Evolutionary conservation across 129 eudicot genomes (phyloP), one percentile per base, ranked within the genome.

Genomic region (Flaveria linearis): DNA sequence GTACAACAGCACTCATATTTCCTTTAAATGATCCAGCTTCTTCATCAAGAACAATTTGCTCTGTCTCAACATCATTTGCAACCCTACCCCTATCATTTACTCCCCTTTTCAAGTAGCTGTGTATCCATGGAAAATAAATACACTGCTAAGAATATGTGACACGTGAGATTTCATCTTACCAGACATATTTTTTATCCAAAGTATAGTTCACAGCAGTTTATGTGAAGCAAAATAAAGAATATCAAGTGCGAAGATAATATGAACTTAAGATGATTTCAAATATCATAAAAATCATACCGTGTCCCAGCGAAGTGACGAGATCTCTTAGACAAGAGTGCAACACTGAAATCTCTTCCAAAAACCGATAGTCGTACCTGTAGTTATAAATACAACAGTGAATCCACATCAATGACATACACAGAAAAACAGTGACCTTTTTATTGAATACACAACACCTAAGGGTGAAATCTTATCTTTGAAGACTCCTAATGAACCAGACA

Each of bases 291-390:
- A 49, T 41, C 83, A 51, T 89, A 94, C 97, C 99, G 92, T 75
- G 99, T 94, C 52, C 99, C 99, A 52, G 99, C 99, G 87, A 91
- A 94, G 85, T 94, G 99, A 41, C 96, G 93, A 58, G 99, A 94
- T 25, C 99, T 84, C 64, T 94, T 87, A 39, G 99, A 86, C 56
- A 94, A 51, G 70, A 94, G 82, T 72, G 97, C 65, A 78, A 91
- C 90, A 76, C 92, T 91, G 77, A 94, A 91, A 80, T 89, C 97
- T 73, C 93, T 87, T 78, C 97, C 99, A 85, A 87, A 94, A 23
- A 89, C 87, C 22, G 97, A 89, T 55, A 91, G 80, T 43, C 92
- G 85, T 36, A 74, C 77, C 99, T 94, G 88, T 64, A 77, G 60
- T 82, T 65, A 84, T 57, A 85, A n/a, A 74, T 67, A 73, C 13